Base-by-base conservation (phyloP, 176 grass and related monocot species). In the Bolboschoenus planiculmis region DNA sequence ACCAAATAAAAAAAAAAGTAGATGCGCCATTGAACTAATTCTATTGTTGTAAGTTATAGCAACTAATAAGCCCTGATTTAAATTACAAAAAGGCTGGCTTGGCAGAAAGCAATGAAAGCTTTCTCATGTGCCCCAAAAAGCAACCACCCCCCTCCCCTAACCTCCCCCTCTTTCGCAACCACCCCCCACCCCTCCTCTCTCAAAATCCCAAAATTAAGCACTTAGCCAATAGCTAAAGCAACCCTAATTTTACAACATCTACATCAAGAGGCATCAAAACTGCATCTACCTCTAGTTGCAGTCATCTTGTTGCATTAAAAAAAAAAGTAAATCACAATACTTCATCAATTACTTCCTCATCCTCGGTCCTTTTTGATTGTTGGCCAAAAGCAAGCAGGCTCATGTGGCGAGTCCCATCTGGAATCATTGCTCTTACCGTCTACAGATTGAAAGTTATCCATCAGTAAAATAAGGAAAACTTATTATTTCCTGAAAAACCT, bases 361-460 rank as follows among this genome's bases (percentile, higher is more conserved):
- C 96, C 70, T 89, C 83, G 0, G 84, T 82, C 14, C 66, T 70
- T n/a, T n/a, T n/a, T 21, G 89, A 79, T 37, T 85, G 54, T 57
- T 88, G 93, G 13, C 93, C 96, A 14, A 99, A 95, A 68, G 93
- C 91, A 62, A 99, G 78, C 18, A 99, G 71, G 80, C 87, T 93
- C 87, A 85, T 93, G 88, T 91, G 92, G 29, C 89, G 92, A 27
- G 86, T 87, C 84, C 86, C 92, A 56, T 99, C 96, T 79, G 93
- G 84, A 88, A 95, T 95, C 86, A 93, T 87, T 23, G 85, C 86
- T 62, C 91, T 89, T 59, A 99, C 93, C 0, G 54, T 84, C 96
- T 99, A 70, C 40, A 88, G 0, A 56, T 56, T 31, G 35, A 67
- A 80, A 70, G 20, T 40, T 43, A 42, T 21, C 33, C 35, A 23